phyloP scores from a whole-genome alignment of 345 rosid genomes.

The Psidium guajava region DNA sequence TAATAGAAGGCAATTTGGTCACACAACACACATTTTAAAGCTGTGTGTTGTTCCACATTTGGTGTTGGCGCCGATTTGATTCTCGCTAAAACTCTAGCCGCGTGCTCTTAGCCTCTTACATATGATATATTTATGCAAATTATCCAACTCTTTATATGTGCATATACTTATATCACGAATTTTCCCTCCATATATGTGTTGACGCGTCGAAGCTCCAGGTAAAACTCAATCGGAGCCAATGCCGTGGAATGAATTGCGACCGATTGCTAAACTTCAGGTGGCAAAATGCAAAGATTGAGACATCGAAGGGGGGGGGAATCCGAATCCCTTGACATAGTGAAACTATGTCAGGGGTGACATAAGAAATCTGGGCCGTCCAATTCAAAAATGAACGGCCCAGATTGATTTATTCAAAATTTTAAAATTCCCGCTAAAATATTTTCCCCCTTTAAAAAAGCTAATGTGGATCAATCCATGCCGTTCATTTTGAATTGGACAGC shows the following conservation, averaged over 20 bases:
- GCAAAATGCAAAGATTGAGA: background rate
- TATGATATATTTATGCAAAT: background rate
- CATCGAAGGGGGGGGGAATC: background rate
- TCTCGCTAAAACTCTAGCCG: accelerated
- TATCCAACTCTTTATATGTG: background rate
- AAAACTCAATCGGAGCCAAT: background rate
- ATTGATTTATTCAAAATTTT: too few species aligned
- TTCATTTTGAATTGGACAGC: too few species aligned
- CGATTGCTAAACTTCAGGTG: background rate
- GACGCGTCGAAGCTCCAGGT: background rate
- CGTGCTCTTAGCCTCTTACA: background rate
- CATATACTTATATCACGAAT: accelerated
- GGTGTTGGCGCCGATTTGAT: accelerated
- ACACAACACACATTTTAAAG: background rate
- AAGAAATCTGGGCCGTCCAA: too few species aligned
- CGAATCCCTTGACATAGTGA: too few species aligned
- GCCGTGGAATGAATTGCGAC: accelerated
- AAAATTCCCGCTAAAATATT: too few species aligned
- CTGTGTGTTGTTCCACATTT: accelerated
- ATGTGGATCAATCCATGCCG: too few species aligned
- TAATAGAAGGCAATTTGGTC: background rate
- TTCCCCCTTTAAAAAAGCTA: too few species aligned
- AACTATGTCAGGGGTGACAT: too few species aligned
- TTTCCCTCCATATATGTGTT: background rate
- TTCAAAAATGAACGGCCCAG: too few species aligned